These are phyloP conservation scores for Wickerhamiella shivajii DNA, from an alignment of 805 yeast genomes.

Conservation along the genomic window DNA sequence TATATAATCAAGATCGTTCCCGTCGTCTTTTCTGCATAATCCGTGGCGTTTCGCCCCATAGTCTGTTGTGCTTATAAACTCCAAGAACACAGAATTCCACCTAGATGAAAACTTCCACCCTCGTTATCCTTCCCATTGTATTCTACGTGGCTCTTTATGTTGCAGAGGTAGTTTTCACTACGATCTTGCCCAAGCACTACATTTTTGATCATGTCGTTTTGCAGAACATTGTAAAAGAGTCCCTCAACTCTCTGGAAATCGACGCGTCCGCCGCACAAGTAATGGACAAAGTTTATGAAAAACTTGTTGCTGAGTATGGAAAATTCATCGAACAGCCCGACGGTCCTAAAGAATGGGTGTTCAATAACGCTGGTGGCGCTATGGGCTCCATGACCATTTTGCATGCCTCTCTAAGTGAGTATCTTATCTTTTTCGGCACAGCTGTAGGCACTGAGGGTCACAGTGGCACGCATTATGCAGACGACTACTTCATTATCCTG, in stretches of 20 bases:
- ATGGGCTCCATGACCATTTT: slow-evolving; percentile 87
- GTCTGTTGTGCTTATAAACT: no score
- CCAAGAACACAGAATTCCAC: no score
- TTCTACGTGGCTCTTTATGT: slow-evolving; percentile 9
- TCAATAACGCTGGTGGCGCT: slow-evolving; percentile 97
- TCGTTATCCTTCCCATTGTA: neutral
- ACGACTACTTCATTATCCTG: slow-evolving; percentile 87
- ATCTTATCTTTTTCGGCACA: slow-evolving; percentile 83
- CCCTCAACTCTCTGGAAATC: slow-evolving; percentile 38
- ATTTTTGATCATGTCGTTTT: slow-evolving; percentile 55
- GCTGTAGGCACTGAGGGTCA: slow-evolving; percentile 96
- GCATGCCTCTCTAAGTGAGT: slow-evolving; percentile 90
- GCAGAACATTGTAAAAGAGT: slow-evolving; percentile 45
- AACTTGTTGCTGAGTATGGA: slow-evolving; percentile 53
- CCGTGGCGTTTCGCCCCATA: no score
- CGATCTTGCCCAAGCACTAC: slow-evolving; percentile 48
- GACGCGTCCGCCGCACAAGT: slow-evolving; percentile 16
- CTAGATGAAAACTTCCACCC: no score
- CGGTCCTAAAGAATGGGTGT: slow-evolving; percentile 77
- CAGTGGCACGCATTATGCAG: slow-evolving; percentile 91
- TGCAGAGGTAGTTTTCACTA: slow-evolving; percentile 16
- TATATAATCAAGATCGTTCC: no score
- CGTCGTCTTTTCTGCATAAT: no score
- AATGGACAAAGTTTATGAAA: slow-evolving; percentile 28
- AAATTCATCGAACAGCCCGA: slow-evolving; percentile 49